Evolutionary conservation across 768 basidiomycete species (phyloP).

Genomic region (Pulveroboletus ravenelii): DNA sequence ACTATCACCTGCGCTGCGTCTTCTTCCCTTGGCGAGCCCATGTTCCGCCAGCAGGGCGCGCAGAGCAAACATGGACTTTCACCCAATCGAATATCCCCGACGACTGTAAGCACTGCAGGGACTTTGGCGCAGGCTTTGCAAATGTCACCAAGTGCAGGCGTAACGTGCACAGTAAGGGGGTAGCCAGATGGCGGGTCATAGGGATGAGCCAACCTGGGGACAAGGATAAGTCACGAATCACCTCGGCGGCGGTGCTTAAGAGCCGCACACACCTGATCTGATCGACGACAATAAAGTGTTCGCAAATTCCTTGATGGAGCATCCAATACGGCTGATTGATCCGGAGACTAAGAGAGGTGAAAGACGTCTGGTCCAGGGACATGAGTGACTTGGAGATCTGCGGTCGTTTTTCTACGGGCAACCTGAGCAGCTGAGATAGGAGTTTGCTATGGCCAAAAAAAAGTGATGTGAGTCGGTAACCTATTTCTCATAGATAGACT

Average conservation of each 20-base stretch:
- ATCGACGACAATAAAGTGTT: slow-evolving; percentile 72
- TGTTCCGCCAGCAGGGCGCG: slow-evolving; percentile 63
- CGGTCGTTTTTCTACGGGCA: slow-evolving; percentile 28
- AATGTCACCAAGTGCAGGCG: slow-evolving; percentile 54
- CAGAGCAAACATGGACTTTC: slow-evolving; percentile 78
- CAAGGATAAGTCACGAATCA: slow-evolving; percentile 4
- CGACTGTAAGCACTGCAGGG: slow-evolving; percentile 62
- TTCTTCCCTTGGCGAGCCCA: slow-evolving; percentile 51
- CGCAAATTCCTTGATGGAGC: slow-evolving; percentile 76
- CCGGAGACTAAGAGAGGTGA: slow-evolving; percentile 54
- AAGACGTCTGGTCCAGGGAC: slow-evolving; percentile 43
- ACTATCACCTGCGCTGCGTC: slow-evolving; percentile 40
- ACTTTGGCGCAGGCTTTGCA: slow-evolving; percentile 70
- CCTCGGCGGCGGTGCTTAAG: not conserved
- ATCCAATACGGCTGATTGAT: slow-evolving; percentile 79
- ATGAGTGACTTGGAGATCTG: slow-evolving; percentile 37
- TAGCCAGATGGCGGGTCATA: slow-evolving; percentile 55
- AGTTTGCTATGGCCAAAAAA: slow-evolving; percentile 40
- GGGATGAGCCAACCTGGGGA: slow-evolving; percentile 50
- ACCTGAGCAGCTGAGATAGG: slow-evolving; percentile 34
- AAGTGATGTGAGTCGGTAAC: not conserved
- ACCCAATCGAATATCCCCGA: slow-evolving; percentile 68
- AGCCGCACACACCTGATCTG: slow-evolving; percentile 53
- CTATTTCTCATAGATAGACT: not conserved
- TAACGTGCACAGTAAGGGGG: slow-evolving; percentile 63